phyloP scores from a whole-genome alignment of 2,329 filamentous ascomycete species.

The Podosphaera fusca region DNA sequence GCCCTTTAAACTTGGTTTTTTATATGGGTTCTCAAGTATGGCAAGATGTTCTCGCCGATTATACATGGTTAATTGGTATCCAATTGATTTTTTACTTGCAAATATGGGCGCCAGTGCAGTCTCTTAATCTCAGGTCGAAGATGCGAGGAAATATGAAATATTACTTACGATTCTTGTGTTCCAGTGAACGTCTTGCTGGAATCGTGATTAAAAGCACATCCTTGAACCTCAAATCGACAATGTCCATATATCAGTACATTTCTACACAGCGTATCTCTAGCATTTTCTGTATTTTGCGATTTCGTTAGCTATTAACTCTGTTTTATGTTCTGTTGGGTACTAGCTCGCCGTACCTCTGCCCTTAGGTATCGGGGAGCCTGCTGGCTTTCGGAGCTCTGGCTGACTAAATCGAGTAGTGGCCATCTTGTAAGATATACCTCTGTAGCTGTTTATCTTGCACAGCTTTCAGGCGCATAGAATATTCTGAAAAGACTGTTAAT shows the following conservation, averaged over 20 bases:
- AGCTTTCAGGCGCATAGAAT: conserved; percentile 12
- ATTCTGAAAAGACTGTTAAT: too few species aligned
- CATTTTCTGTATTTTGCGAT: conserved; percentile 27
- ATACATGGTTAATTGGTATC: too few species aligned
- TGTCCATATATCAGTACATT: conserved; percentile 87
- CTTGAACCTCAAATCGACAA: conserved; percentile 77
- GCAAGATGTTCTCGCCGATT: too few species aligned
- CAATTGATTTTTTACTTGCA: too few species aligned
- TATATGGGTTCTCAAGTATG: too few species aligned
- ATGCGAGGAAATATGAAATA: conserved; percentile 2
- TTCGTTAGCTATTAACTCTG: conserved; percentile 7
- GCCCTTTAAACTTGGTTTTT: too few species aligned
- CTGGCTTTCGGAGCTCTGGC: conserved; percentile 16
- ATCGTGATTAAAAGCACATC: conserved; percentile 75
- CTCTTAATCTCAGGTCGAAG: not conserved
- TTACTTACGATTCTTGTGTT: conserved; percentile 28
- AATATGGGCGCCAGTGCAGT: not conserved
- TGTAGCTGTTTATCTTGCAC: conserved; percentile 13
- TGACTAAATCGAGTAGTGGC: conserved; percentile 15
- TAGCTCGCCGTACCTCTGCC: conserved; percentile 24
- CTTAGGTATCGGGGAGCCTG: conserved; percentile 33
- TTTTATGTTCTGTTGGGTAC: not conserved
- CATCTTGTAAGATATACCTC: conserved; percentile 7
- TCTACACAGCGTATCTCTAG: conserved; percentile 73
- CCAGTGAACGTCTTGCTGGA: conserved; percentile 31